Base-by-base conservation (phyloP, 176 grass and related monocot genomes). In the Rhynchospora pubera region DNA sequence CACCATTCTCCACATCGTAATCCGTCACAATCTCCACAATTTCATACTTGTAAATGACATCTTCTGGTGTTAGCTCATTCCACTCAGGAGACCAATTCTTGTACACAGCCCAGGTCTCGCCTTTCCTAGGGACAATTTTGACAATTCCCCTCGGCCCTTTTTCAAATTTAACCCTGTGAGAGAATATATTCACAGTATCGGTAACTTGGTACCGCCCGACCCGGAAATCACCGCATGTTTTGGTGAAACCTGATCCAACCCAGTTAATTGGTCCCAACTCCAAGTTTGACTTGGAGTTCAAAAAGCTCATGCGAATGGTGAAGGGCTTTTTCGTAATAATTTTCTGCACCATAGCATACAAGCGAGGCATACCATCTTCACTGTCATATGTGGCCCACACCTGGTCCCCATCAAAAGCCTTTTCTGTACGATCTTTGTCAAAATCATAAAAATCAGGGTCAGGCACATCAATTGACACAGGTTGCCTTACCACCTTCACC, bases 161-260 rank as follows among this genome's bases (percentile, higher is more conserved):
- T 66, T 62, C 89, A 80, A 81, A 93, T 42, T 26, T 85, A 76
- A 93, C 85, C 83, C 75, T 90, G 53, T 93, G 91, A 42, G 91
- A 93, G 63, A 93, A 93, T 22, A 93, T 93, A 84, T 93, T 93
- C 24, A 90, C 83, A 61, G 91, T 93, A 77, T 93, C 91, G 57
- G 58, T 84, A 60, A 90, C 83, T 74, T 93, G 78, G 71, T 90
- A 93, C 67, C 91, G 84, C 42, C 91, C 91, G 30, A 88, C 85
- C 83, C 91, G 82, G 61, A 93, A 93, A 83, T 93, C 91, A 46
- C 91, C 91, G 62, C 88, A 90, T n/a, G 88, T 90, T 82, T 93
- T 93, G 32, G 85, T 61, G 28, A 90, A 93, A 55, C 91, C 91
- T 34, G 91, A 90, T 7, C 79, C 79, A 26, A 90, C 84, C 91